Percentiles rank a stretch among this genome's conserved stretches.
Conservation (phyloP, 768 basidiomycete genomes). For the Baorangia bicolor region DNA sequence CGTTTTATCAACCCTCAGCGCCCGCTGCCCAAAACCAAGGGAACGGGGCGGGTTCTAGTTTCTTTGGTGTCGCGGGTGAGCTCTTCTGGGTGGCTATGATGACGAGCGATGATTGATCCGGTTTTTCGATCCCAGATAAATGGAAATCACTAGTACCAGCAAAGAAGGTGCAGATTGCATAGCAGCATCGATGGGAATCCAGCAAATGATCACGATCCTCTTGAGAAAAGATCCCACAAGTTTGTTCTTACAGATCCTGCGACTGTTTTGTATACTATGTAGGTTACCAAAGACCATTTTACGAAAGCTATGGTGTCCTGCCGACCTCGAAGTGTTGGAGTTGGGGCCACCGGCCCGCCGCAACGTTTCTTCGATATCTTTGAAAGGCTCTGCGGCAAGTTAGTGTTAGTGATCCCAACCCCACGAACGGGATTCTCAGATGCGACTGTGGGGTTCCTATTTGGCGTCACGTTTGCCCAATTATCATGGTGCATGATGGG, state of each 20-base stretch:
- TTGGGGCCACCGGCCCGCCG: neutral
- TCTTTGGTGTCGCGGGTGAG: constrained; percentile 26
- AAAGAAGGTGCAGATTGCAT: constrained; percentile 20
- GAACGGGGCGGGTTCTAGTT: constrained; percentile 11
- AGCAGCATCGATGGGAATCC: constrained; percentile 5
- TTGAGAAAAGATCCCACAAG: neutral
- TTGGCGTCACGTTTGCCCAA: neutral
- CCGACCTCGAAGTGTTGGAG: neutral
- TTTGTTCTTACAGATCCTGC: neutral
- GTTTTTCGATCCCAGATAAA: constrained; percentile 14
- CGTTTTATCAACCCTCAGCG: constrained; percentile 29
- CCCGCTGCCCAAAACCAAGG: constrained; percentile 8
- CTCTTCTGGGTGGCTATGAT: neutral
- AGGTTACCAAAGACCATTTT: neutral
- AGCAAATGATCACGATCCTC: constrained; percentile 2
- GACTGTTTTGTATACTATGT: constrained; percentile 3
- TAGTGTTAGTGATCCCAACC: too few species aligned
- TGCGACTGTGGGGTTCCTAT: neutral
- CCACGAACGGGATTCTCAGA: neutral
- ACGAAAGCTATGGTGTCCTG: neutral
- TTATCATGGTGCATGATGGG: neutral
- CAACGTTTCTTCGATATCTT: neutral
- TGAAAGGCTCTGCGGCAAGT: neutral
- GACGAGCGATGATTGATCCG: neutral
- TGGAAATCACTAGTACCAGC: constrained; percentile 23